Evolutionary conservation across 768 basidiomycete genomes (phyloP), one percentile per base, ranked within the genome.

Genomic region (Pleurotus giganteus): DNA sequence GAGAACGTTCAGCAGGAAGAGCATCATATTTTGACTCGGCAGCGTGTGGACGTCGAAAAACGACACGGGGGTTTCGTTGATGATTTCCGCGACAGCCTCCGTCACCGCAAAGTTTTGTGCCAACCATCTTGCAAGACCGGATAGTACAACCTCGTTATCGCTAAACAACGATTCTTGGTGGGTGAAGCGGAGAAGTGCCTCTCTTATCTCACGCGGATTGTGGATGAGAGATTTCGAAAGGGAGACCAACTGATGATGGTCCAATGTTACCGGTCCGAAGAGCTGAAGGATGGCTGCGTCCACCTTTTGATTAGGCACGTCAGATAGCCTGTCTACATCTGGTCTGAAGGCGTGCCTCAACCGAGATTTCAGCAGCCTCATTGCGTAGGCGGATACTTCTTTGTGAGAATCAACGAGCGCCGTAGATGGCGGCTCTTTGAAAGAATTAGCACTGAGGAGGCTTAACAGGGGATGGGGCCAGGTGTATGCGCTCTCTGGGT

Each of bases 381-480:
- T 24, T 4, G 49, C 49, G 34, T 51, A 27, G 13, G 37, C 9
- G 12, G 49, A 50, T 9, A 32, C 24, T 4, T 32, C 19, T 37
- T 37, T 51, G 24, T 37, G 34, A 12, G 49, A 29, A 23, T 51
- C 49, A 17, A 51, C 49, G 34, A 51, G 34, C 15, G 24, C 17
- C 21, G 32, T 3, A 21, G 49, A 28, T 23, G 49, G 49, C 13
- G 49, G 49, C 21, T 51, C 49, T 4, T 37, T 51, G 49, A 51
- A 51, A 19, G 31, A 9, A 51, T 51, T 51, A 19, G 49, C 49
- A 23, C 49, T 36, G 23, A 51, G 49, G 8, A 51, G 34, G 34
- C 49, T 28, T 19, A 51, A 24, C 11, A 51, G 34, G n/a, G 49
- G 49, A 15, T 51, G 23, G 15, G 49, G 34, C 49, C 49, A 51